Evolutionary conservation across 345 rosid species (phyloP).

Genomic region (Rhizophora apiculata): DNA sequence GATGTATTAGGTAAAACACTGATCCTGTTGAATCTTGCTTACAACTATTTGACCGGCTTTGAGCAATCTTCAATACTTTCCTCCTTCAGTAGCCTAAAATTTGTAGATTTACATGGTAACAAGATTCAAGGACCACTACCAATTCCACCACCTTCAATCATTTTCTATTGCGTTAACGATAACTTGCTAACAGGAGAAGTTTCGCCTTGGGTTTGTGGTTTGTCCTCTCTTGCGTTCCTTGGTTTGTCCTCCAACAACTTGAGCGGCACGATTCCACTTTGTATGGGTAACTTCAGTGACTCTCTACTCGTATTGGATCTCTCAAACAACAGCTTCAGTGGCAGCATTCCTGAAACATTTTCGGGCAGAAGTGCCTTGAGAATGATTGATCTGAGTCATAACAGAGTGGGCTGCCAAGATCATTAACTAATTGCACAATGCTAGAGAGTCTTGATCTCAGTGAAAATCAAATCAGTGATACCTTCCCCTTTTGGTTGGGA

Average conservation of each 20-base stretch:
- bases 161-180: not conserved
- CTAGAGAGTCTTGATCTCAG: not conserved
- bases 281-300: slow-evolving; percentile 21
- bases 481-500: not conserved
- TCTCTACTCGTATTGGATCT: not conserved
- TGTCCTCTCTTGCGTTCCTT: not conserved
- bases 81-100: no score
- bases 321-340: not conserved
- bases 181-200: slow-evolving; percentile 22
- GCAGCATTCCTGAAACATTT: not conserved
- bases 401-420: slow-evolving; percentile 4
- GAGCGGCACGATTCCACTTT: slow-evolving; percentile 24
- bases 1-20: not conserved
- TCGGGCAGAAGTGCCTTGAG: not conserved
- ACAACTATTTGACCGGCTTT: slow-evolving; percentile 16
- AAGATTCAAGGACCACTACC: slow-evolving; percentile 21
- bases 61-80: not conserved
- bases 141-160: not conserved
- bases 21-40: not conserved
- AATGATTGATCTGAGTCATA: not conserved
- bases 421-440: not conserved
- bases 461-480: slow-evolving; percentile 3
- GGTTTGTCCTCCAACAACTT: slow-evolving; percentile 26
- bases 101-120: slow-evolving; percentile 7
- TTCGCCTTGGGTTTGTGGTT: slow-evolving; percentile 4